A percentile compares a stretch with the other conserved stretches of the same genome.
Evolutionary conservation across 371 early-diverging fungal species (phyloP).

Genomic region (Syncephalastrum monosporum): DNA sequence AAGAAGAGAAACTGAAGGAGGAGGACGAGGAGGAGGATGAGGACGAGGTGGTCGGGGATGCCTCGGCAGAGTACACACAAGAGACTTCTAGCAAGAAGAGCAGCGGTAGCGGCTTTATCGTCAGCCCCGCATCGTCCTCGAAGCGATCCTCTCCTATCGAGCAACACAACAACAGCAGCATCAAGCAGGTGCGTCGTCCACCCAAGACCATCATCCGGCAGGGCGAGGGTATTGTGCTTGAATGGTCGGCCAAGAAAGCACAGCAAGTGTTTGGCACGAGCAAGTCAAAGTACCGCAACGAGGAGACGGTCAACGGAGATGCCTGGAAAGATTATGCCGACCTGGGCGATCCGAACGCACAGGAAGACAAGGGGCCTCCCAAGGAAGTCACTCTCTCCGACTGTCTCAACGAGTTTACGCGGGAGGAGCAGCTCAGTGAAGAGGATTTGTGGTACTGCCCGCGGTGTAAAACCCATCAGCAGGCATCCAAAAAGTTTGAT

Average conservation of each 20-base stretch:
- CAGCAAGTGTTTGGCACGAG: constrained; percentile 29
- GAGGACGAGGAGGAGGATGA: constrained; percentile 6
- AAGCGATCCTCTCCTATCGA: neutral
- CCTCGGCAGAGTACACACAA: constrained; percentile 4
- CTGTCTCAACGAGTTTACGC: constrained; percentile 63
- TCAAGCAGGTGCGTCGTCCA: too few relatives aligned
- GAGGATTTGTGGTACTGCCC: constrained; percentile 71
- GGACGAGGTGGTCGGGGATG: constrained; percentile 22
- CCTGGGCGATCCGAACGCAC: constrained; percentile 16
- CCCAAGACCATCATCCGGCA: constrained; percentile 14
- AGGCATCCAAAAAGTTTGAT: constrained; percentile 55
- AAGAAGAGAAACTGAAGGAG: constrained; percentile 3
- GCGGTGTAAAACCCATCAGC: constrained; percentile 54
- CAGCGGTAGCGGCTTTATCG: constrained; percentile 4
- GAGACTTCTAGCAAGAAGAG: constrained; percentile 1
- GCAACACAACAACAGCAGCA: constrained; percentile 3
- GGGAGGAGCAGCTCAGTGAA: constrained; percentile 58
- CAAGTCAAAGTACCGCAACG: constrained; percentile 1
- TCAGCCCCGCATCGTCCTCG: constrained; percentile 4
- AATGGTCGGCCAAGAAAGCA: constrained; percentile 29
- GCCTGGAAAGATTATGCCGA: constrained; percentile 32
- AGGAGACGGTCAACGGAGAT: constrained; percentile 15
- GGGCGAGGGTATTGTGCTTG: constrained; percentile 39
- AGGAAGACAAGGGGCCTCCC: constrained; percentile 13
- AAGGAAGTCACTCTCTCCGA: constrained; percentile 38